Evolutionary conservation across 2,329 filamentous ascomycete species (phyloP).

Genomic region (Diaporthe sp.): DNA sequence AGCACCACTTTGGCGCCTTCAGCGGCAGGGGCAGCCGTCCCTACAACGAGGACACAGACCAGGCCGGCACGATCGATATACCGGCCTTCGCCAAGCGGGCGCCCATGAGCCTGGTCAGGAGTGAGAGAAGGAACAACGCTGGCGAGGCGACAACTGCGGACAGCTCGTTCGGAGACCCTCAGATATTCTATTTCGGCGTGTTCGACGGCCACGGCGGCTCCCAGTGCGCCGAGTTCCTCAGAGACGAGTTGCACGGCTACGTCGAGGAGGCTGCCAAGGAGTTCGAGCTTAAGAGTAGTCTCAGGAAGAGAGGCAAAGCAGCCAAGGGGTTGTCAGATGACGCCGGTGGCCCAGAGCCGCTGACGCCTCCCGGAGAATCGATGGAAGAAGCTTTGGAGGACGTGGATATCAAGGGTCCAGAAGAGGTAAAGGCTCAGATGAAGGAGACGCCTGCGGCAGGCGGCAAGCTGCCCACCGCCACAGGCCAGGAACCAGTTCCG

Average conservation of each 20-base stretch:
- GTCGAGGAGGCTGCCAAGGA: conserved; percentile 82
- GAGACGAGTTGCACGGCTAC: conserved; percentile 87
- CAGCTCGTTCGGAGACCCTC: conserved; percentile 86
- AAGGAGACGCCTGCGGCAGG: conserved; percentile 47
- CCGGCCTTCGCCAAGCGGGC: conserved; percentile 90
- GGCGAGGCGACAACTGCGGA: conserved; percentile 77
- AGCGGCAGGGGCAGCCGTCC: conserved; percentile 83
- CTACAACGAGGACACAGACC: conserved; percentile 94
- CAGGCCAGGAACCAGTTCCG: conserved; percentile 56
- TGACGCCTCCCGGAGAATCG: conserved; percentile 38
- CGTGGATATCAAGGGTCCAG: conserved; percentile 61
- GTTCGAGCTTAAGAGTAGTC: conserved; percentile 82
- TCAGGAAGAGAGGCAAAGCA: conserved; percentile 58
- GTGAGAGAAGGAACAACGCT: conserved; percentile 56
- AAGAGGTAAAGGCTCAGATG: conserved; percentile 54
- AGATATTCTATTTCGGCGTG: conserved; percentile 96
- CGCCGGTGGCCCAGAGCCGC: conserved; percentile 29
- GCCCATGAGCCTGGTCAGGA: conserved; percentile 69
- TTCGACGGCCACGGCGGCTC: conserved; percentile 96
- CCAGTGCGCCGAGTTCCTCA: conserved; percentile 88
- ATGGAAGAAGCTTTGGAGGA: conserved; percentile 39
- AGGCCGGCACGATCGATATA: conserved; percentile 92
- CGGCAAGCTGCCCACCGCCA: conserved; percentile 47
- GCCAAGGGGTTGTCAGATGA: conserved; percentile 31
- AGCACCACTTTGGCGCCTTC: conserved; percentile 92